These are phyloP conservation scores for Skeletonema menzelii DNA, from an alignment of 108 stramenopile genomes.

Conservation along the genomic window DNA sequence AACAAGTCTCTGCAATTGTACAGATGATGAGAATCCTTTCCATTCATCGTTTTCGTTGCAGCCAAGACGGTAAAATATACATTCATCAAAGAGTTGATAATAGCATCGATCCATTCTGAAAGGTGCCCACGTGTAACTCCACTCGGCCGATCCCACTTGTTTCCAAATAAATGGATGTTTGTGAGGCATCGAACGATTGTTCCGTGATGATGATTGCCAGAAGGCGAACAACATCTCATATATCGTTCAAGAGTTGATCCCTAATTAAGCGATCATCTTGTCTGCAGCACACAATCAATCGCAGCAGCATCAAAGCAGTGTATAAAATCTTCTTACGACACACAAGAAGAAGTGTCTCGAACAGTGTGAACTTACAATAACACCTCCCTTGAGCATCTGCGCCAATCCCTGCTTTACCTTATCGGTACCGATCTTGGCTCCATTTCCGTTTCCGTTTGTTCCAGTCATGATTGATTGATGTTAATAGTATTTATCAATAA, in stretches of 20 bases:
- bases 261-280: too few relatives aligned
- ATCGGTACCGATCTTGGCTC: conserved; percentile 69
- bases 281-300: too few relatives aligned
- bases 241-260: too few relatives aligned
- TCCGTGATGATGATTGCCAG: background rate
- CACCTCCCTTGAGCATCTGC: conserved; percentile 98
- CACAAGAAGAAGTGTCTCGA: background rate
- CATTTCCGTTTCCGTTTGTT: conserved; percentile 40
- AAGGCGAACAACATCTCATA: background rate
- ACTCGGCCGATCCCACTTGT: background rate
- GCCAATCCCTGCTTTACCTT: conserved; percentile 96
- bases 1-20: background rate
- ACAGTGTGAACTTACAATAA: conserved; percentile 88
- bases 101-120: background rate
- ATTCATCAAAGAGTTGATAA: background rate
- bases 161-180: background rate
- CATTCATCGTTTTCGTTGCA: background rate
- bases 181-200: background rate
- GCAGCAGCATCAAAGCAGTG: background rate
- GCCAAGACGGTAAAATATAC: too few relatives aligned
- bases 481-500: too few relatives aligned
- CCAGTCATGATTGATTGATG: too few relatives aligned
- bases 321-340: background rate
- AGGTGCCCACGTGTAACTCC: background rate
- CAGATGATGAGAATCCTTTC: background rate